Evolutionary conservation across 805 yeast genomes (phyloP).

Genomic region (Ogataea methanolica): DNA sequence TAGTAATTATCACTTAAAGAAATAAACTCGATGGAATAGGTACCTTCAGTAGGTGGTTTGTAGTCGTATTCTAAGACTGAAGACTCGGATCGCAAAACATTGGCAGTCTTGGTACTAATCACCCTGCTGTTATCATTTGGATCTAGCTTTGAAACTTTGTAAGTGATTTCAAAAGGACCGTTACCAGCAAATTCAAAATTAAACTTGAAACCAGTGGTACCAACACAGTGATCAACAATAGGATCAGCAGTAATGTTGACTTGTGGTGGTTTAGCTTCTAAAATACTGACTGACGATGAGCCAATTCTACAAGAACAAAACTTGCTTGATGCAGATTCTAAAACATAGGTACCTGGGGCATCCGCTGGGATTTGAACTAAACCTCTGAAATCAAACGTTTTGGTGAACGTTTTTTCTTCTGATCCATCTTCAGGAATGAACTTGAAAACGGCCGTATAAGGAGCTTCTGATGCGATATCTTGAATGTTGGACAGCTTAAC

Average conservation of each 20-base stretch:
- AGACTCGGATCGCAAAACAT: slow-evolving; percentile 30
- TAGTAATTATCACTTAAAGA: slow-evolving; percentile 63
- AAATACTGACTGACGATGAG: slow-evolving; percentile 45
- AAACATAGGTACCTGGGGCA: slow-evolving; percentile 62
- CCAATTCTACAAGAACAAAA: slow-evolving; percentile 69
- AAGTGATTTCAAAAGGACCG: slow-evolving; percentile 73
- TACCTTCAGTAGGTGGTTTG: slow-evolving; percentile 78
- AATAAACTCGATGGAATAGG: slow-evolving; percentile 68
- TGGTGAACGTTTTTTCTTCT: slow-evolving; percentile 14
- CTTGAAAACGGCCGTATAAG: slow-evolving; percentile 37
- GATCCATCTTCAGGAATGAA: slow-evolving; percentile 26
- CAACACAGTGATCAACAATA: slow-evolving; percentile 83
- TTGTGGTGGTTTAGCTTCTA: slow-evolving; percentile 36
- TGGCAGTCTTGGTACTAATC: slow-evolving; percentile 19
- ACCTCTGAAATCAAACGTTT: slow-evolving; percentile 25
- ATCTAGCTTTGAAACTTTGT: slow-evolving; percentile 52
- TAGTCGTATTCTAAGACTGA: slow-evolving; percentile 46
- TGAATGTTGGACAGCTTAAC: slow-evolving; percentile 22
- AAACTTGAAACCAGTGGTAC: slow-evolving; percentile 75
- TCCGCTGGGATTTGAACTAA: slow-evolving; percentile 34
- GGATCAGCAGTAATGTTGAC: slow-evolving; percentile 47
- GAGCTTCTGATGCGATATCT: slow-evolving; percentile 38
- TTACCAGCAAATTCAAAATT: slow-evolving; percentile 71
- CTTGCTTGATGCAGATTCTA: slow-evolving; percentile 51
- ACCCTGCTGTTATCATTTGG: slow-evolving; percentile 28